Evolutionary conservation across 352 stramenopile genomes (phyloP).

Genomic region (Phytophthora sp.): DNA sequence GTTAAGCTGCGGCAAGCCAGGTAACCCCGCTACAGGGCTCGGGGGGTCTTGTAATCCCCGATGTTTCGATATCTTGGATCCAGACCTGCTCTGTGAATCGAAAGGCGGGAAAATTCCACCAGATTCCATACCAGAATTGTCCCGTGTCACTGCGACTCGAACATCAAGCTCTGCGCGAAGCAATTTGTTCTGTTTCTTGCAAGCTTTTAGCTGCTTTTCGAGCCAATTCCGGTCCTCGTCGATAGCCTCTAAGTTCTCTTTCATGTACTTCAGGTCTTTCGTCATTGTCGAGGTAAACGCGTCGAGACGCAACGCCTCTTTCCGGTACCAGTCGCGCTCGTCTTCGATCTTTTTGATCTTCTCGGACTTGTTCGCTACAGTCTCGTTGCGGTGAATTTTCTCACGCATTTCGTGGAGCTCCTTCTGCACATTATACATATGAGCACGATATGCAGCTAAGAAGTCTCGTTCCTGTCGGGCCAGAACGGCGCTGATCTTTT

Average conservation of each 20-base stretch:
- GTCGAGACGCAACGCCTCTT: constrained; percentile 91
- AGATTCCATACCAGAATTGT: constrained; percentile 33
- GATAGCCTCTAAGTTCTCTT: constrained; percentile 90
- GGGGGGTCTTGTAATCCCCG: constrained; percentile 26
- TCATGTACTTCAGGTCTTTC: constrained; percentile 93
- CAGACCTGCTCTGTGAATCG: constrained; percentile 35
- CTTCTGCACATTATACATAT: constrained; percentile 96
- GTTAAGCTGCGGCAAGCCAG: constrained; percentile 45
- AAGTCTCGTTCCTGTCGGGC: constrained; percentile 94
- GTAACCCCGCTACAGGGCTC: constrained; percentile 1
- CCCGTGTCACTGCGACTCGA: constrained; percentile 43
- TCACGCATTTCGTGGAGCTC: constrained; percentile 93
- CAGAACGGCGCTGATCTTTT: constrained; percentile 91
- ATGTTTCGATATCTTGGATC: constrained; percentile 17
- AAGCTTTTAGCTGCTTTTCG: constrained; percentile 93
- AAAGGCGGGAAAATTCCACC: constrained; percentile 45
- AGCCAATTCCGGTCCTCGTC: constrained; percentile 93
- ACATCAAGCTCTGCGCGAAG: constrained; percentile 83
- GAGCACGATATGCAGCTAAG: constrained; percentile 91
- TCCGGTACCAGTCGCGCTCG: constrained; percentile 94
- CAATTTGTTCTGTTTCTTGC: constrained; percentile 95
- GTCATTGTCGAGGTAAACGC: constrained; percentile 92
- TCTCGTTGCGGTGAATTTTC: constrained; percentile 90
- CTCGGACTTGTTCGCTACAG: constrained; percentile 84
- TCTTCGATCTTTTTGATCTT: constrained; percentile 94